phyloP scores from a whole-genome alignment of 2,329 filamentous ascomycete genomes.

The Fusarium nematophilum region DNA sequence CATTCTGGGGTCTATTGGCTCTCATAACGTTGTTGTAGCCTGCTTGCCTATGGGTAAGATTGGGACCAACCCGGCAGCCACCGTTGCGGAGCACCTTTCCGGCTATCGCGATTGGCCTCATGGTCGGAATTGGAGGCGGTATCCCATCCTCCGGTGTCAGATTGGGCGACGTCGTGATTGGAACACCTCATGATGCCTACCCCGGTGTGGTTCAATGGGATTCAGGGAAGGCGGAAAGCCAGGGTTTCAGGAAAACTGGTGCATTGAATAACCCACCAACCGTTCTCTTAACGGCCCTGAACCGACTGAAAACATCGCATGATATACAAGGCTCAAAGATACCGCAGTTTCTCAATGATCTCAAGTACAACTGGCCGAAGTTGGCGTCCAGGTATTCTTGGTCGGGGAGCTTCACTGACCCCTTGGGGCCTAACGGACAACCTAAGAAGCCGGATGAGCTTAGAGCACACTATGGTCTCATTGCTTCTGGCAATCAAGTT shows the following conservation, averaged over 20 bases:
- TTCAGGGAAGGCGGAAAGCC: conserved; percentile 8
- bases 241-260: conserved; percentile 6
- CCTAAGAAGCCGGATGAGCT: no score
- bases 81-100: conserved; percentile 12
- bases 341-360: not conserved
- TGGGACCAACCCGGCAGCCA: not conserved
- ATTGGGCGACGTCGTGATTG: conserved; percentile 23
- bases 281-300: not conserved
- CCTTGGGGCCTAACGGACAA: no score
- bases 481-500: no score
- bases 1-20: not conserved
- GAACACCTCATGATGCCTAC: not conserved
- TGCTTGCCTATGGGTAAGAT: not conserved
- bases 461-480: no score
- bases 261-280: conserved; percentile 7
- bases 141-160: conserved; percentile 8
- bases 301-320: conserved; percentile 8
- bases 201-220: conserved; percentile 21
- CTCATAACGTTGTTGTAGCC: not conserved
- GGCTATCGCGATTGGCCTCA: not conserved
- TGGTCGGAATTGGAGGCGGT: conserved; percentile 22
- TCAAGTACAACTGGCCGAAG: conserved; percentile 5
- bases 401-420: no score
- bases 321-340: conserved; percentile 1
- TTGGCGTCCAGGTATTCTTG: conserved; percentile 8